Evolutionary conservation across 2,329 filamentous ascomycete species (phyloP).

Genomic region (Elsinoe fawcettii): DNA sequence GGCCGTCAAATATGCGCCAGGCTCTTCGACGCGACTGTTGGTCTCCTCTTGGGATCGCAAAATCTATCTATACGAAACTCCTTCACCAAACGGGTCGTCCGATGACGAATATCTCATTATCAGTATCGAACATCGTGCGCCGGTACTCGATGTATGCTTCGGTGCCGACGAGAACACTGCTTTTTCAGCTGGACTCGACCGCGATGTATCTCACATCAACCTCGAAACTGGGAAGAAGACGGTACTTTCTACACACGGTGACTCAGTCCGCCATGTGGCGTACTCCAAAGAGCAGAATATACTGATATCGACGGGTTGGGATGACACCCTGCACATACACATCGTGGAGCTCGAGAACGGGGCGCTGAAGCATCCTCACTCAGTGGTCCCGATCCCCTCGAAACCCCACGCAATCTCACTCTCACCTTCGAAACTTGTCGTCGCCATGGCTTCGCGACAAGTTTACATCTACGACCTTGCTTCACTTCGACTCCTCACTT

Average conservation of each 20-base stretch:
- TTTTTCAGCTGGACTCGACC: constrained; percentile 80
- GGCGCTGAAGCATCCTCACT: constrained; percentile 46
- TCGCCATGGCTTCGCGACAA: constrained; percentile 91
- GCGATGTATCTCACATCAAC: constrained; percentile 69
- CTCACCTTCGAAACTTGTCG: constrained; percentile 78
- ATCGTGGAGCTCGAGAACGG: constrained; percentile 42
- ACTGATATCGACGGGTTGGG: constrained; percentile 88
- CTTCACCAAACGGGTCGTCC: constrained; percentile 33
- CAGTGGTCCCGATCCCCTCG: constrained; percentile 63
- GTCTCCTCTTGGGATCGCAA: constrained; percentile 92
- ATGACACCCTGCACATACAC: constrained; percentile 81
- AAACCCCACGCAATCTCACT: constrained; percentile 81
- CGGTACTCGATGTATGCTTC: constrained; percentile 87
- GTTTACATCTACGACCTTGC: constrained; percentile 89
- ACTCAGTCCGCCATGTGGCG: constrained; percentile 73
- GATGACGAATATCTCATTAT: constrained; percentile 56
- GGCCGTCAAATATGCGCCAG: constrained; percentile 73
- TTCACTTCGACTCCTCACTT: constrained; percentile 51
- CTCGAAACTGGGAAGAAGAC: constrained; percentile 64
- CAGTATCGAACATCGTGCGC: constrained; percentile 72
- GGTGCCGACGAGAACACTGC: constrained; percentile 74
- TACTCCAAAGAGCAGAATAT: constrained; percentile 73
- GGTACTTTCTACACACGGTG: constrained; percentile 67
- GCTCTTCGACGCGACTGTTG: constrained; percentile 66
- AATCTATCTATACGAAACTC: constrained; percentile 80